These are phyloP conservation scores for Musa troglodytarum DNA, from an alignment of 176 grass and related monocot genomes.

Conservation along the genomic window DNA sequence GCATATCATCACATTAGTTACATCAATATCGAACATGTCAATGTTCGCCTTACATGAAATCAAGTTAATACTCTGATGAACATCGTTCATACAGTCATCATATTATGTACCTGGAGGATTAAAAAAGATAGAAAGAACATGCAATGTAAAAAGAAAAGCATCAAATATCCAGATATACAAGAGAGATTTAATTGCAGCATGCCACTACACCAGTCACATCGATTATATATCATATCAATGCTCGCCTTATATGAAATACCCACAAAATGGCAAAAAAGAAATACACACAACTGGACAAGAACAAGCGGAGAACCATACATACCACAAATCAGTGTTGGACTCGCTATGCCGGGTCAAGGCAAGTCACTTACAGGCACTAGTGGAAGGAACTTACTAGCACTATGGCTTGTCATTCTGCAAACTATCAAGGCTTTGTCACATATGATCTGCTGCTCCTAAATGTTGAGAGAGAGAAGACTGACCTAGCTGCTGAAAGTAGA, in stretches of 20 bases:
- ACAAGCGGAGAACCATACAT: neutral
- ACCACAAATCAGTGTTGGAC: neutral
- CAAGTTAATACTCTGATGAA: neutral
- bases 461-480: slow-evolving; percentile 91
- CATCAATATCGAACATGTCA: neutral
- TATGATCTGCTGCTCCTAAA: slow-evolving; percentile 92
- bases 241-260: neutral
- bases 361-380: neutral
- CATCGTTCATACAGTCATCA: neutral
- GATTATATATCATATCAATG: neutral
- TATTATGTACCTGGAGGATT: slow-evolving; percentile 1
- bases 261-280: too few species aligned
- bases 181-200: too few species aligned
- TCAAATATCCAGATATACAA: too few species aligned
- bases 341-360: neutral
- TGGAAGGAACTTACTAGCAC: neutral
- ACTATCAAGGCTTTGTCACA: slow-evolving; percentile 69
- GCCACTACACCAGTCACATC: too few species aligned
- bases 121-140: neutral
- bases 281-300: too few species aligned
- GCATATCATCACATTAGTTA: neutral
- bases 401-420: slow-evolving; percentile 5
- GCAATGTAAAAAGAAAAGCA: too few species aligned
- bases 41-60: neutral
- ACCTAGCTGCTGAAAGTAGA: slow-evolving; percentile 56